phyloP scores from a whole-genome alignment of 371 early-diverging fungal species.

The Mucor velutinosus region DNA sequence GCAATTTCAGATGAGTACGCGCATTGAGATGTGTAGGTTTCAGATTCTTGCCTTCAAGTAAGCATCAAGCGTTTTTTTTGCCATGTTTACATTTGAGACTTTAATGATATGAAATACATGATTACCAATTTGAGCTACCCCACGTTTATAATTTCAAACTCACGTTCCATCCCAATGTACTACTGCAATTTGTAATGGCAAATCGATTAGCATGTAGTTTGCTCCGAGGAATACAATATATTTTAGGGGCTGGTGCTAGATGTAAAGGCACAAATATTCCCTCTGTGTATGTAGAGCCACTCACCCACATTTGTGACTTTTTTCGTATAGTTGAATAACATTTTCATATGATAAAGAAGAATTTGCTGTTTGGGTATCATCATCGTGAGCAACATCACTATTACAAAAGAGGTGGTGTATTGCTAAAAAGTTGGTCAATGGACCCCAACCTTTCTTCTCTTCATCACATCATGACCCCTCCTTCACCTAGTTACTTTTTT shows the following conservation, averaged over 20 bases:
- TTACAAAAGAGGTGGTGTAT: neutral
- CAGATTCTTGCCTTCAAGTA: neutral
- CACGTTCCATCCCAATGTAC: neutral
- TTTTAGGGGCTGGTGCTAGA: neutral
- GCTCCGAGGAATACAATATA: neutral
- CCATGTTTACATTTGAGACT: neutral
- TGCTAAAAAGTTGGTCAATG: neutral
- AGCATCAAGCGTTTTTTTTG: neutral
- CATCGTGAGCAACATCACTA: neutral
- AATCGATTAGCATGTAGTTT: neutral
- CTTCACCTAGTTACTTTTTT: neutral
- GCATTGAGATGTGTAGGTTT: neutral
- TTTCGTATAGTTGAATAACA: neutral
- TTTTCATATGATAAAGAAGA: neutral
- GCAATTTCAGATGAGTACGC: neutral
- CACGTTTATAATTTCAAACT: conserved; percentile 7
- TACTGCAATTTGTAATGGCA: neutral
- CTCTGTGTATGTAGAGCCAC: neutral
- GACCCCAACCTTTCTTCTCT: neutral
- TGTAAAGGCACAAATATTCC: neutral
- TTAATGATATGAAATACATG: neutral
- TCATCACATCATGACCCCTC: neutral
- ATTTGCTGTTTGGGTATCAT: neutral
- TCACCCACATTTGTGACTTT: neutral
- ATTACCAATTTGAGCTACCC: conserved; percentile 11